phyloP scores from a whole-genome alignment of 306 rosid genomes.

The Quercus glauca region DNA sequence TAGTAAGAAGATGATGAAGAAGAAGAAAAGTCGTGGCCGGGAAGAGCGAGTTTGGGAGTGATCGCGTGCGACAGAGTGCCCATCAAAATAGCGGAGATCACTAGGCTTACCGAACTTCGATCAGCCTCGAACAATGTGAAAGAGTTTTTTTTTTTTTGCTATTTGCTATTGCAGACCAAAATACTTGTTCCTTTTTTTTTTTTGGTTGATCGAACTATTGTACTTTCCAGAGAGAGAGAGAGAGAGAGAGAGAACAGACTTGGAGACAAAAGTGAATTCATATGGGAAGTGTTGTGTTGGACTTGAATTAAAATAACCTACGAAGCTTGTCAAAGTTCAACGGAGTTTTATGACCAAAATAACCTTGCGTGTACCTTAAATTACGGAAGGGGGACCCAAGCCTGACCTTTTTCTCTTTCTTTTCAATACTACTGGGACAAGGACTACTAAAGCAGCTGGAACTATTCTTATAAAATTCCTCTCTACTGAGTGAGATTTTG shows the following conservation, averaged over 20 bases:
- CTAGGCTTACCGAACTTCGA: neutral
- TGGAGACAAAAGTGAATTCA: neutral
- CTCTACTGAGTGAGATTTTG: too few relatives aligned
- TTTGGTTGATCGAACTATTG: neutral
- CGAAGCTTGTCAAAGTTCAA: neutral
- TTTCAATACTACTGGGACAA: too few relatives aligned
- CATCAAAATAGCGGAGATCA: conserved; percentile 37
- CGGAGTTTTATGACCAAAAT: neutral
- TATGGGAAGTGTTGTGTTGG: too few relatives aligned
- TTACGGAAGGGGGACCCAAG: neutral
- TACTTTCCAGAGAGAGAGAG: neutral
- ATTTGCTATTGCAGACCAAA: too few relatives aligned
- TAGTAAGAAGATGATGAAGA: neutral
- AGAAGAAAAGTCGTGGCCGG: conserved; percentile 12
- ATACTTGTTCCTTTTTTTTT: too few relatives aligned
- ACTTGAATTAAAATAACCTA: neutral
- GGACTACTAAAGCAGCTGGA: too few relatives aligned
- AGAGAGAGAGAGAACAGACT: neutral
- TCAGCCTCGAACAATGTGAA: neutral
- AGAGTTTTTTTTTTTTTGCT: too few relatives aligned
- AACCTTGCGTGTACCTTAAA: too few relatives aligned
- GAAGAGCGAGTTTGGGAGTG: conserved; percentile 32
- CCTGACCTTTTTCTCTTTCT: too few relatives aligned
- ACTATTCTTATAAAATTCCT: too few relatives aligned
- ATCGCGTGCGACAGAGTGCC: conserved; percentile 59